Evolutionary conservation across 768 basidiomycete genomes (phyloP), one percentile per base, ranked within the genome.

Genomic region (Rhizopogon roseolus): DNA sequence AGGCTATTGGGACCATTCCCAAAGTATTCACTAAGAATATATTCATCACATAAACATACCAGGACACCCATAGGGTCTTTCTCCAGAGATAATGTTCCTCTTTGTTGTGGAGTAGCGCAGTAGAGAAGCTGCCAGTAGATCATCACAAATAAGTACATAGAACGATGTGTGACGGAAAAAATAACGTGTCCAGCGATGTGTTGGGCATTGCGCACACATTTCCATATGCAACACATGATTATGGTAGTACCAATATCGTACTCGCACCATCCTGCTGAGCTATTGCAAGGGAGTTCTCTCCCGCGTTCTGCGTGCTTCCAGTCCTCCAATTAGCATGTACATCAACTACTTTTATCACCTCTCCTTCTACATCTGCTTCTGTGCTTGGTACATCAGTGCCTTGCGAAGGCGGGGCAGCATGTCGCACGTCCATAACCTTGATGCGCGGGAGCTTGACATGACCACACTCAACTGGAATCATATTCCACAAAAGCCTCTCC

Each of bases 401-500:
- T 43, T 63, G 69, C 25, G 61, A 59, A 44, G 56, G 60, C n/a
- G 67, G 57, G 16, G 68, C 60, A 6, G 60, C 69, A 50, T 70
- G 76, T 49, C 87, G 72, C 51, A 80, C 74, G 37, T 81, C 71
- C n/a, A 72, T 60, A 25, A 91, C 81, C 63, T 73, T 79, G 58
- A 93, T 77, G 22, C 71, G 69, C 14, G 90, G 90, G 19, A 88
- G 61, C 56, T 66, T 76, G 45, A 86, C 72, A 58, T 81, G 72
- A 34, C 90, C 90, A 65, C 88, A 90, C 55, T 88, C 86, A 38
- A 91, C 66, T 1, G 90, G 87, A 28, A 90, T 77, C 32, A 91
- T 64, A 28, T 76, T 79, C 87, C 89, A 93, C 9, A 70, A 69
- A 19, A 92, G 49, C 54, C 67, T 76, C 59, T 84, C 84, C 65